A percentile compares a stretch with the other conserved stretches of the same genome.
phyloP scores from a whole-genome alignment of 345 rosid genomes.

The Rhodamnia argentea region DNA sequence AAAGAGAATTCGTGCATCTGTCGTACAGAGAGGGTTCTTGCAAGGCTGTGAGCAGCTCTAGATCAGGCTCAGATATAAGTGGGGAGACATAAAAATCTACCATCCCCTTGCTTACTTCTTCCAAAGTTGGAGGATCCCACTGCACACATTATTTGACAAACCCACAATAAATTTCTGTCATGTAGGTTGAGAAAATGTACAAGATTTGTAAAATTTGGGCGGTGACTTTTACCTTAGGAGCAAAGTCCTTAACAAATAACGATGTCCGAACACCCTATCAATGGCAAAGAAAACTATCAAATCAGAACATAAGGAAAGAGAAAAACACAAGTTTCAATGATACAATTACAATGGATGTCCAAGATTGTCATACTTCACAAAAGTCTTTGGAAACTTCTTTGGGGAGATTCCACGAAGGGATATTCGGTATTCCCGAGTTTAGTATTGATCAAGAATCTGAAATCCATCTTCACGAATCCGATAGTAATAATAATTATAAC shows the following conservation, averaged over 20 bases:
- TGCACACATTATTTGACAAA: slow-evolving; percentile 9
- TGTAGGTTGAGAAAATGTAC: background rate
- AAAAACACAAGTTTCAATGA: no score
- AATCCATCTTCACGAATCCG: slow-evolving; percentile 90
- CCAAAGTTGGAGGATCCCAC: slow-evolving; percentile 59
- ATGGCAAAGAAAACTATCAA: no score
- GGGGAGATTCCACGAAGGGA: slow-evolving; percentile 50
- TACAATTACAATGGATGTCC: background rate
- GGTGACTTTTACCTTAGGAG: slow-evolving; percentile 56
- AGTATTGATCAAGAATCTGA: slow-evolving; percentile 74
- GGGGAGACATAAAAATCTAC: slow-evolving; percentile 31
- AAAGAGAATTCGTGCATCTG: no score
- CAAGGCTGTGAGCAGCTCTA: slow-evolving; percentile 35
- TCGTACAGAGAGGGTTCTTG: slow-evolving; percentile 29
- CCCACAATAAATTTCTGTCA: background rate
- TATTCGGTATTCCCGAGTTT: slow-evolving; percentile 66
- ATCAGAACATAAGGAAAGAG: no score
- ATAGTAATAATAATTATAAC: background rate
- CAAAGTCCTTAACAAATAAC: slow-evolving; percentile 77
- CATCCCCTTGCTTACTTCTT: slow-evolving; percentile 46
- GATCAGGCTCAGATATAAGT: slow-evolving; percentile 29
- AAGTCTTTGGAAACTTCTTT: slow-evolving; percentile 56
- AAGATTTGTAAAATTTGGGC: no score
- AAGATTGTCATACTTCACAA: slow-evolving; percentile 41
- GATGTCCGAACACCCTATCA: slow-evolving; percentile 70